phyloP scores from a whole-genome alignment of 371 early-diverging fungal genomes.

The Mycotypha africana region DNA sequence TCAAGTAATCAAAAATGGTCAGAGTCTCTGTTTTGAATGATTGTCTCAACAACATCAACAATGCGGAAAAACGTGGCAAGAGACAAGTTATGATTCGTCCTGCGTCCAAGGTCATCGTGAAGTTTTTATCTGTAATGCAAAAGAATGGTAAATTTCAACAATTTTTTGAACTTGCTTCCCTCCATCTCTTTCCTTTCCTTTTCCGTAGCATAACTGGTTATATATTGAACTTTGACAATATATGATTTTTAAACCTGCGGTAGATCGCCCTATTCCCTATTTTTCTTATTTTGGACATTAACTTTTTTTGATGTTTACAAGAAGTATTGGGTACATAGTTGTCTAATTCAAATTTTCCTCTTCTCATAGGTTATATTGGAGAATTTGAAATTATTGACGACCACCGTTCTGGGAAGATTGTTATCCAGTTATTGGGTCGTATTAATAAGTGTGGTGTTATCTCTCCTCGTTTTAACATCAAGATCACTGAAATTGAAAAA shows the following conservation, averaged over 20 bases:
- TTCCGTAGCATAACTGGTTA: slow-evolving; percentile 72
- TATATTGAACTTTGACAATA: slow-evolving; percentile 35
- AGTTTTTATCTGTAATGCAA: slow-evolving; percentile 99
- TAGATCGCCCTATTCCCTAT: slow-evolving; percentile 35
- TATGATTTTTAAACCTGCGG: slow-evolving; percentile 72
- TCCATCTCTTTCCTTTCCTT: slow-evolving; percentile 3
- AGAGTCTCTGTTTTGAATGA: slow-evolving; percentile 69
- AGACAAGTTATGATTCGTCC: slow-evolving; percentile 97
- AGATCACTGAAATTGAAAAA: slow-evolving; percentile 91
- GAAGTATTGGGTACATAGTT: too few relatives aligned
- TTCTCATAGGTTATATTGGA: slow-evolving; percentile 96
- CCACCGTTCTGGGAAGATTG: slow-evolving; percentile 98
- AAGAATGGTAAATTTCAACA: slow-evolving; percentile 78
- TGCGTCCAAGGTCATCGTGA: slow-evolving; percentile 95
- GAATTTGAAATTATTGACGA: slow-evolving; percentile 99
- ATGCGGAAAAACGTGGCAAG: slow-evolving; percentile 98
- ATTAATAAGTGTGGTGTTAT: slow-evolving; percentile 99
- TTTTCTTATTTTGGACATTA: neutral
- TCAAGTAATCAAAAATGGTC: slow-evolving; percentile 22
- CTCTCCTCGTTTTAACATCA: slow-evolving; percentile 98
- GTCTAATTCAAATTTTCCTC: slow-evolving; percentile 27
- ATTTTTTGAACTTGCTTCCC: neutral
- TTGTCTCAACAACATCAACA: slow-evolving; percentile 98
- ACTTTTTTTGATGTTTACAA: too few relatives aligned
- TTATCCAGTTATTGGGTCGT: slow-evolving; percentile 98